These are phyloP conservation scores for Agapanthus africanus DNA, from an alignment of 106 monocot genomes.

Conservation along the genomic window DNA sequence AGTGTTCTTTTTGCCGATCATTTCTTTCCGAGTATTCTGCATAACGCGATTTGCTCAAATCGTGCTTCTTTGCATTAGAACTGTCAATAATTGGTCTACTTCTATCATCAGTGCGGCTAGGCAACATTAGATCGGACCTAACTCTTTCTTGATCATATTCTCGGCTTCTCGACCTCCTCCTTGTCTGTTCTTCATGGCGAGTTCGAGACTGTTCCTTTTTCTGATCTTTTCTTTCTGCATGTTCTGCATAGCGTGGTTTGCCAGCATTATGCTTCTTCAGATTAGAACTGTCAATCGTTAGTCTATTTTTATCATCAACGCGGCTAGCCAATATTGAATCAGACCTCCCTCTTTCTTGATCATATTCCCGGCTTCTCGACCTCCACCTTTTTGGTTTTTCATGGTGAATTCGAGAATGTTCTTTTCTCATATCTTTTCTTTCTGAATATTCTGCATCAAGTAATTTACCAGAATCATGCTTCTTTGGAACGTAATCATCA, in stretches of 20 bases:
- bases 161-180: too few species aligned
- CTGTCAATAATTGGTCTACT: slow-evolving; percentile 22
- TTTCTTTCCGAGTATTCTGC: slow-evolving; percentile 33
- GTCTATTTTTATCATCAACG: slow-evolving; percentile 62
- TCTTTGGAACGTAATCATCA: slow-evolving; percentile 31
- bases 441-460: slow-evolving; percentile 30
- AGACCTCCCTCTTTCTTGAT: too few species aligned
- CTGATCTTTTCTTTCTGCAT: too few species aligned
- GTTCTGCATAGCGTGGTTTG: too few species aligned
- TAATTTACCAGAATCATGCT: slow-evolving; percentile 30
- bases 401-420: slow-evolving; percentile 17
- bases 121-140: too few species aligned
- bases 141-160: too few species aligned
- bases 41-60: slow-evolving; percentile 23
- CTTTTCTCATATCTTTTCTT: slow-evolving; percentile 34
- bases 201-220: too few species aligned
- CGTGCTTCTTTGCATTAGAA: slow-evolving; percentile 29
- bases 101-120: slow-evolving; percentile 32
- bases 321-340: too few species aligned
- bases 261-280: too few species aligned
- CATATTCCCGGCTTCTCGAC: slow-evolving; percentile 71
- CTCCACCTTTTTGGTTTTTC: slow-evolving; percentile 50
- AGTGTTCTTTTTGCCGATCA: slow-evolving; percentile 22
- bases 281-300: too few species aligned
- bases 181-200: slow-evolving; percentile 15